A percentile compares a stretch with the other conserved stretches of the same genome.
Evolutionary conservation across 805 yeast genomes (phyloP).

Genomic region (Saturnispora diversa): DNA sequence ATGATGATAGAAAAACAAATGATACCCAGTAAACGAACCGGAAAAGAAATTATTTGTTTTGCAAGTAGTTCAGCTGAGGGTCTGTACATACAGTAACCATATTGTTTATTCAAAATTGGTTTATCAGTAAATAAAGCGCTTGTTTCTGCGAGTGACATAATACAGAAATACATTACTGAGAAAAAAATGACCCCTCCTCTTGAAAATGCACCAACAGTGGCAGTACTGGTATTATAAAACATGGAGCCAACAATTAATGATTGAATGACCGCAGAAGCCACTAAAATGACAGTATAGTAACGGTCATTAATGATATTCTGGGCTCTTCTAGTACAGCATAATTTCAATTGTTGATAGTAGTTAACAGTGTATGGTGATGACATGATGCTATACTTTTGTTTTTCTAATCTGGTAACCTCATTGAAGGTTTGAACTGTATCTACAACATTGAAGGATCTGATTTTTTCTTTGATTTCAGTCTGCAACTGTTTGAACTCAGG

Average conservation of each 20-base stretch:
- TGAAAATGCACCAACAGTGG: slow-evolving; percentile 49
- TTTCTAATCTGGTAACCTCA: slow-evolving; percentile 12
- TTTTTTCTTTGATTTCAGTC: neutral
- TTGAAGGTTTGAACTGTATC: neutral
- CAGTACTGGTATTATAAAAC: slow-evolving; percentile 42
- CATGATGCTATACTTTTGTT: slow-evolving; percentile 34
- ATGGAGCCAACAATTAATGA: slow-evolving; percentile 55
- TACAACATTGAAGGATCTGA: neutral
- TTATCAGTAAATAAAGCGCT: slow-evolving; percentile 51
- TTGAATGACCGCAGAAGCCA: slow-evolving; percentile 47
- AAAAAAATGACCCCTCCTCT: slow-evolving; percentile 60
- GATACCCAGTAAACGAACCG: slow-evolving; percentile 45
- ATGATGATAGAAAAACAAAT: slow-evolving; percentile 37
- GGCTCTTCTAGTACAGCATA: slow-evolving; percentile 46
- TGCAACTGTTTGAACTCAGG: neutral
- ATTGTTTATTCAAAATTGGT: slow-evolving; percentile 58
- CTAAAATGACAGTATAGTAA: slow-evolving; percentile 41
- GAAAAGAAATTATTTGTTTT: slow-evolving; percentile 47
- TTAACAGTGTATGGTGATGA: slow-evolving; percentile 33
- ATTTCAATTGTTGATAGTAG: slow-evolving; percentile 41
- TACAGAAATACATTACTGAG: slow-evolving; percentile 50
- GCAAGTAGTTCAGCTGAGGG: slow-evolving; percentile 60
- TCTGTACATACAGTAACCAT: slow-evolving; percentile 53
- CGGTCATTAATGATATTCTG: slow-evolving; percentile 50
- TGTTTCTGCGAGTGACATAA: slow-evolving; percentile 56